A percentile compares a stretch with the other conserved stretches of the same genome.
Evolutionary conservation across 495 filamentous ascomycete species (phyloP).

Genomic region (Melanomma pulvis-pyrius): DNA sequence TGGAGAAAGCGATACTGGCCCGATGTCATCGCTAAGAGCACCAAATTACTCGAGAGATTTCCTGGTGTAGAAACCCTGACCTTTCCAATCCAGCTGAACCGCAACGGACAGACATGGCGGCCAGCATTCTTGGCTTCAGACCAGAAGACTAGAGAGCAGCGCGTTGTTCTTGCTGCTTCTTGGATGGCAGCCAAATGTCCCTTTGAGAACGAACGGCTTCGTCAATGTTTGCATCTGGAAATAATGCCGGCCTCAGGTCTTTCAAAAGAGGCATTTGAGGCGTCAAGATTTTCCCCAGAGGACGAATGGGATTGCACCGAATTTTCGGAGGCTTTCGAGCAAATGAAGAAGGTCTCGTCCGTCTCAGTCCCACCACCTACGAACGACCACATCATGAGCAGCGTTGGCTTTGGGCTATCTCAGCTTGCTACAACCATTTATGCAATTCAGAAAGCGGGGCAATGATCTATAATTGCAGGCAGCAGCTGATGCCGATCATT

Average conservation of each 20-base stretch:
- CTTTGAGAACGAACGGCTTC: slow-evolving; percentile 8
- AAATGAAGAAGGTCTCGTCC: slow-evolving; percentile 8
- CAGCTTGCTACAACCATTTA: neutral
- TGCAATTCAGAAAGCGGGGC: neutral
- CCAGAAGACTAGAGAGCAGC: slow-evolving; percentile 69
- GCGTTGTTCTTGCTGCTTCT: slow-evolving; percentile 7
- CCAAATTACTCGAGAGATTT: slow-evolving; percentile 8
- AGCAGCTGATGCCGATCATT: neutral
- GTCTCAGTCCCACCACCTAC: neutral
- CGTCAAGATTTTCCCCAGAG: neutral
- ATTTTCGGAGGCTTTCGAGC: slow-evolving; percentile 21
- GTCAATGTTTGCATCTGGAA: slow-evolving; percentile 17
- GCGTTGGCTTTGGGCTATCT: neutral
- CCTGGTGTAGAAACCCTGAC: slow-evolving; percentile 15
- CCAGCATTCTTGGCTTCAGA: slow-evolving; percentile 77
- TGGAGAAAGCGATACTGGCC: slow-evolving; percentile 26
- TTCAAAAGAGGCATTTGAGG: neutral
- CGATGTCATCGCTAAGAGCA: slow-evolving; percentile 5
- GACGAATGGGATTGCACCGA: slow-evolving; percentile 23
- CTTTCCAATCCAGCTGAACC: slow-evolving; percentile 18
- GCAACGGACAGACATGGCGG: slow-evolving; percentile 26
- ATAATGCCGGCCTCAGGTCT: slow-evolving; percentile 5
- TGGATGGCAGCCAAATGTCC: slow-evolving; percentile 18
- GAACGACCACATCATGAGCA: neutral
- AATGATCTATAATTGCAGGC: no score